These are phyloP conservation scores for Lichtheimia corymbifera DNA, from an alignment of 371 early-diverging fungal species.

Conservation along the genomic window DNA sequence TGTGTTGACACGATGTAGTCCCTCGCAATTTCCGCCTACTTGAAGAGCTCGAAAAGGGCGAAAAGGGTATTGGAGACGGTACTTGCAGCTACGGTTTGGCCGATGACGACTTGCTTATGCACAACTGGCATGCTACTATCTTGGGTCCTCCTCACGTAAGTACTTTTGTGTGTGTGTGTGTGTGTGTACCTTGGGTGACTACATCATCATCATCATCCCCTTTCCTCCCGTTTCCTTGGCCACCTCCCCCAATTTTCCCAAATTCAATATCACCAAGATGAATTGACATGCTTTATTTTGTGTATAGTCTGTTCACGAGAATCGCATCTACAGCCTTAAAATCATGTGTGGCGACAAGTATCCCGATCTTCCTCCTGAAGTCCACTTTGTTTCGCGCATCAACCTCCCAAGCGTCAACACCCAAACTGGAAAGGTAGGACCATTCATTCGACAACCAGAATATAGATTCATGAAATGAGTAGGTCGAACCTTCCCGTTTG, in stretches of 20 bases:
- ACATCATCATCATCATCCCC: no score
- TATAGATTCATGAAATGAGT: neutral
- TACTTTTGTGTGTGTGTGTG: neutral
- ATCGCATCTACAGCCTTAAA: constrained; percentile 88
- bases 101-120: constrained; percentile 70
- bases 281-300: neutral
- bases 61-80: constrained; percentile 50
- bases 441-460: neutral
- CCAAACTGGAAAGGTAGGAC: constrained; percentile 71
- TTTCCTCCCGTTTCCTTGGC: no score
- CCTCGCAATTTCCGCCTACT: constrained; percentile 96
- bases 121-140: constrained; percentile 95
- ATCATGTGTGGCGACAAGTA: constrained; percentile 85
- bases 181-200: neutral
- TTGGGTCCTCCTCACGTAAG: constrained; percentile 15
- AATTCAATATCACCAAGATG: neutral
- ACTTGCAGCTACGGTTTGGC: neutral
- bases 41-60: constrained; percentile 96
- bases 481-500: constrained; percentile 74
- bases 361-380: constrained; percentile 80
- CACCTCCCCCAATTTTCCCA: neutral
- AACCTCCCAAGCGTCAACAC: constrained; percentile 88
- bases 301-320: constrained; percentile 86
- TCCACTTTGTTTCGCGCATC: constrained; percentile 81
- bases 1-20: constrained; percentile 46